A percentile compares a stretch with the other conserved stretches of the same genome.
phyloP scores from a whole-genome alignment of 352 stramenopile genomes.

The Phytophthora agathidicida region DNA sequence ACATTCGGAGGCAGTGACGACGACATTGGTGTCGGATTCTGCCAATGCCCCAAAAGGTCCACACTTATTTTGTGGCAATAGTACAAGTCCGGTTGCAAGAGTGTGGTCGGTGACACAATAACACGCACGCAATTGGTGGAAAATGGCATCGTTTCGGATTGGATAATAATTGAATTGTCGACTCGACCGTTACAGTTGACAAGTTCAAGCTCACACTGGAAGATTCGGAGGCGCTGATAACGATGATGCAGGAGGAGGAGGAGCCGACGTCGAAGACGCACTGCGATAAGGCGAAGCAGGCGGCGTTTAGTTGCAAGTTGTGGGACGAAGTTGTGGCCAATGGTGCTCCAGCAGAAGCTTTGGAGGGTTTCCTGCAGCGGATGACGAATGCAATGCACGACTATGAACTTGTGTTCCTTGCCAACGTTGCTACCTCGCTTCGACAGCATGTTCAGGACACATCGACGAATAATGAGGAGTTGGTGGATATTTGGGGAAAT shows the following conservation, averaged over 20 bases:
- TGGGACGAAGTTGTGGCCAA: conserved; percentile 31
- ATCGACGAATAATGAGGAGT: background rate
- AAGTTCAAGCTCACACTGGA: too few species aligned
- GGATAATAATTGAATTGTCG: too few species aligned
- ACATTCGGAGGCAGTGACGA: conserved; percentile 17
- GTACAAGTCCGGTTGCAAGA: too few species aligned
- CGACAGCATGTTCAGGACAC: conserved; percentile 18
- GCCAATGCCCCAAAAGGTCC: too few species aligned
- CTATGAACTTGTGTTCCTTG: conserved; percentile 43
- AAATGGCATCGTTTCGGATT: too few species aligned
- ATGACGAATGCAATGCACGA: conserved; percentile 35
- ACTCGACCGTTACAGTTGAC: too few species aligned
- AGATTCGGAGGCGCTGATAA: conserved; percentile 7
- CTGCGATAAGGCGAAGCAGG: conserved; percentile 33
- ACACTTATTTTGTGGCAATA: too few species aligned
- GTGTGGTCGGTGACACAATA: too few species aligned
- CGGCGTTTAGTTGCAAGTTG: conserved; percentile 22
- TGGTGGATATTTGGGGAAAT: conserved; percentile 20
- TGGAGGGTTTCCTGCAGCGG: conserved; percentile 38
- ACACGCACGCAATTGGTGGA: too few species aligned
- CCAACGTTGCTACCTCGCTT: conserved; percentile 30
- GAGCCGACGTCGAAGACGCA: conserved; percentile 11
- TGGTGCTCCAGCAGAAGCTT: background rate
- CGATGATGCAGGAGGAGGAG: background rate
- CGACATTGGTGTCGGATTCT: background rate